phyloP scores from a whole-genome alignment of 176 grass and related monocot species.

The Triticum monococcum region DNA sequence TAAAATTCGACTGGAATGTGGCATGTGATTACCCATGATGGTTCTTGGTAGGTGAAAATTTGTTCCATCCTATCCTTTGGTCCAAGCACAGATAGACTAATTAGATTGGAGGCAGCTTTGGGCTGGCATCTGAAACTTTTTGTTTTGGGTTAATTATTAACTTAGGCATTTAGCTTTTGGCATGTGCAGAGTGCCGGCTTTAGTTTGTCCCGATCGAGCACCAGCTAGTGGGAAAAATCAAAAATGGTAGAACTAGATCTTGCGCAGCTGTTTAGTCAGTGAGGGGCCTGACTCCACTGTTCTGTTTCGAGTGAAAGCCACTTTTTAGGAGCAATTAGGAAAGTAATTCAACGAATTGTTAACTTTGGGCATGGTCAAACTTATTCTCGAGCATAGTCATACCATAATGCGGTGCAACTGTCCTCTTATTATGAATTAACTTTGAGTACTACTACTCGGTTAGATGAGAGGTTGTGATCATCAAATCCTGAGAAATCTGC shows the following conservation, averaged over 20 bases:
- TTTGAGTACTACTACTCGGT: background rate
- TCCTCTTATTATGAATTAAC: background rate
- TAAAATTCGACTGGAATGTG: background rate
- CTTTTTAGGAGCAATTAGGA: background rate
- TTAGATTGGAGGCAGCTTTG: background rate
- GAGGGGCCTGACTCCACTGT: background rate
- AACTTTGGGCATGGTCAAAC: background rate
- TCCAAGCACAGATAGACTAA: too few relatives aligned
- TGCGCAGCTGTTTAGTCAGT: background rate
- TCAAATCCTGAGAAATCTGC: background rate
- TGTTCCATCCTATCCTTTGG: background rate
- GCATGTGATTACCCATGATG: slow-evolving; percentile 1
- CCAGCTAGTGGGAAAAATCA: background rate
- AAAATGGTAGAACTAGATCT: background rate
- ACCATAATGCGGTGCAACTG: background rate
- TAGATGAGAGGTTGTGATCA: background rate
- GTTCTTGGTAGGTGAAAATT: slow-evolving; percentile 16
- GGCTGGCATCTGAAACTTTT: background rate
- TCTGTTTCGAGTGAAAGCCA: background rate
- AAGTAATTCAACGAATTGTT: background rate
- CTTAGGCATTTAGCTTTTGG: background rate
- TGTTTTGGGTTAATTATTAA: background rate
- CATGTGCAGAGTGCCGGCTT: background rate
- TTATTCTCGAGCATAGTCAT: background rate
- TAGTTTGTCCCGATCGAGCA: slow-evolving; percentile 13